Evolutionary conservation across 345 rosid species (phyloP).

Genomic region (Salix arbutifolia): DNA sequence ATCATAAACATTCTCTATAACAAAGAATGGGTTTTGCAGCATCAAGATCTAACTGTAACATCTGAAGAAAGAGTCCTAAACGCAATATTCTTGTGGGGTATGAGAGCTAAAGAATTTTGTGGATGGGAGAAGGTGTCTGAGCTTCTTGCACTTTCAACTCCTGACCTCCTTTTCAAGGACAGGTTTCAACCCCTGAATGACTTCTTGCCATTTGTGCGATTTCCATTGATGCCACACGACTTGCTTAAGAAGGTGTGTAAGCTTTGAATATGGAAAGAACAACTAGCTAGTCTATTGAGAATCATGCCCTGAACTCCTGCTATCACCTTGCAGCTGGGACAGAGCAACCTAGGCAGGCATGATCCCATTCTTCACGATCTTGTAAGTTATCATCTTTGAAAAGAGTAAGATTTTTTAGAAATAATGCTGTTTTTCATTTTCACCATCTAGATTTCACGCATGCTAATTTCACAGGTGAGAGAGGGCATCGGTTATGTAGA

Average conservation of each 20-base stretch:
- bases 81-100: conserved; percentile 91
- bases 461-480: conserved; percentile 47
- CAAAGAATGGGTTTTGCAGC: conserved; percentile 52
- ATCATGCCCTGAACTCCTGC: conserved; percentile 5
- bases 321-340: conserved; percentile 57
- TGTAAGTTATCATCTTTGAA: conserved; percentile 44
- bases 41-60: conserved; percentile 84
- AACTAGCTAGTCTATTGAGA: neutral
- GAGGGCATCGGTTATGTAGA: conserved; percentile 51
- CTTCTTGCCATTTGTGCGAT: conserved; percentile 68
- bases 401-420: neutral
- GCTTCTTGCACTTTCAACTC: conserved; percentile 35
- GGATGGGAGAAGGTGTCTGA: conserved; percentile 75
- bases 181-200: conserved; percentile 56
- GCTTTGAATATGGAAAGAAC: conserved; percentile 9
- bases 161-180: conserved; percentile 50
- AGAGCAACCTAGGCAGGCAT: conserved; percentile 51
- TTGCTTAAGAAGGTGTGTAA: conserved; percentile 65
- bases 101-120: conserved; percentile 52
- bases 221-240: conserved; percentile 60
- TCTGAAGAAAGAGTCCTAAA: conserved; percentile 86
- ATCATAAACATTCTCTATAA: conserved; percentile 12
- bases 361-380: conserved; percentile 41
- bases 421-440: neutral
- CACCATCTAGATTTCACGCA: conserved; percentile 12